These are phyloP conservation scores for Thalassiosira delicatula DNA, from an alignment of 352 stramenopile genomes.

Conservation along the genomic window DNA sequence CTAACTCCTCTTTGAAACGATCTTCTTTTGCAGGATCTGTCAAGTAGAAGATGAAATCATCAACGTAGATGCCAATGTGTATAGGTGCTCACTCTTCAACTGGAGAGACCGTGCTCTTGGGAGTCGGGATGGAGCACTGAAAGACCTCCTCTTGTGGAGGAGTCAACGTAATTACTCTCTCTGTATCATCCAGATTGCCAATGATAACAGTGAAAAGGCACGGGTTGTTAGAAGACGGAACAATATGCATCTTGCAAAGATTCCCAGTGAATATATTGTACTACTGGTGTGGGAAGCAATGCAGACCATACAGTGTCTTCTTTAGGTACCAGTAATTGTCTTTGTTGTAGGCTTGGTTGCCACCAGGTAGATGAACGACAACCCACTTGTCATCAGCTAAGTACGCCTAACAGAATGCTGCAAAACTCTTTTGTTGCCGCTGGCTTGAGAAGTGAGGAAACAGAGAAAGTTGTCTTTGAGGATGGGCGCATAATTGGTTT, in stretches of 20 bases:
- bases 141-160: too few species aligned
- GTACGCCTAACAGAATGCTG: conserved; percentile 55
- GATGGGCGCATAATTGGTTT: conserved; percentile 37
- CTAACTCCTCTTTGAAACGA: conserved; percentile 1
- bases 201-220: conserved; percentile 30
- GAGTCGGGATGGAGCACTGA: too few species aligned
- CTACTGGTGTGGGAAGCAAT: conserved; percentile 28
- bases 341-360: conserved; percentile 8
- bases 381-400: conserved; percentile 40
- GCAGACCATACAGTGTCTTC: conserved; percentile 53
- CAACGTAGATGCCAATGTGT: conserved; percentile 15
- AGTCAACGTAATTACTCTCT: too few species aligned
- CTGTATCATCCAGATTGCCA: too few species aligned
- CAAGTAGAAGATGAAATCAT: conserved; percentile 31
- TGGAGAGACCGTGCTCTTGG: too few species aligned
- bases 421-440: conserved; percentile 25
- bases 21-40: conserved; percentile 4
- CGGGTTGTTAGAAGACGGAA: conserved; percentile 26
- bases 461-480: conserved; percentile 31
- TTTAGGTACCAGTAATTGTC: conserved; percentile 42
- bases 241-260: conserved; percentile 21
- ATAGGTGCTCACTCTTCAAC: too few species aligned
- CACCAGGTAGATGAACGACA: conserved; percentile 30
- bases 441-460: conserved; percentile 27
- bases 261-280: conserved; percentile 31